These are phyloP conservation scores for Hemileccinum rubropunctum DNA, from an alignment of 768 basidiomycete genomes.

Conservation along the genomic window DNA sequence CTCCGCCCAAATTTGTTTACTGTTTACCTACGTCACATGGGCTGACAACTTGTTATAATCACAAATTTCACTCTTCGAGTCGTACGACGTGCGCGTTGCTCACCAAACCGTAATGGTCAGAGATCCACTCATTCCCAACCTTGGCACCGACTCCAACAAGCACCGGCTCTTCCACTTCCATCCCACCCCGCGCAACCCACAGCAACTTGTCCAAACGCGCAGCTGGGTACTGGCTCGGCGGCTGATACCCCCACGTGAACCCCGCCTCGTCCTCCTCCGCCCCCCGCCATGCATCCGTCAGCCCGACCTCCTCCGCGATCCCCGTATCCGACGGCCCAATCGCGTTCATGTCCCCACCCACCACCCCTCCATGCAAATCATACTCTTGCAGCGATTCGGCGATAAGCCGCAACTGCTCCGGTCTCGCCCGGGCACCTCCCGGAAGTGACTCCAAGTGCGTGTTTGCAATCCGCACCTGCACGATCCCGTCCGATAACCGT, in stretches of 20 bases:
- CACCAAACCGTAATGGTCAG: constrained; percentile 67
- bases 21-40: constrained; percentile 7
- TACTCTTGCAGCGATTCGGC: constrained; percentile 47
- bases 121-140: constrained; percentile 48
- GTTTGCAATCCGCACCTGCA: constrained; percentile 61
- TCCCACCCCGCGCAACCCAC: constrained; percentile 47
- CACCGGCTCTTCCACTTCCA: constrained; percentile 51
- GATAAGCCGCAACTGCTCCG: constrained; percentile 53
- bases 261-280: constrained; percentile 43
- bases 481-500: constrained; percentile 34
- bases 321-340: constrained; percentile 45
- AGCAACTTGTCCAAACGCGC: constrained; percentile 66
- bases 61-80: constrained; percentile 13
- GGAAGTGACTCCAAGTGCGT: constrained; percentile 72
- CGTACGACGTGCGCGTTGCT: constrained; percentile 34
- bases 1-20: constrained; percentile 30
- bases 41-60: constrained; percentile 11
- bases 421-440: constrained; percentile 40
- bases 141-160: constrained; percentile 56
- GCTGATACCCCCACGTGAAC: constrained; percentile 72
- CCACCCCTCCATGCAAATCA: constrained; percentile 52
- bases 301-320: constrained; percentile 43
- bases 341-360: constrained; percentile 74
- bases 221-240: constrained; percentile 42
- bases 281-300: constrained; percentile 60